phyloP scores from a whole-genome alignment of 495 filamentous ascomycete species.

The Beverwykella pulmonaria region DNA sequence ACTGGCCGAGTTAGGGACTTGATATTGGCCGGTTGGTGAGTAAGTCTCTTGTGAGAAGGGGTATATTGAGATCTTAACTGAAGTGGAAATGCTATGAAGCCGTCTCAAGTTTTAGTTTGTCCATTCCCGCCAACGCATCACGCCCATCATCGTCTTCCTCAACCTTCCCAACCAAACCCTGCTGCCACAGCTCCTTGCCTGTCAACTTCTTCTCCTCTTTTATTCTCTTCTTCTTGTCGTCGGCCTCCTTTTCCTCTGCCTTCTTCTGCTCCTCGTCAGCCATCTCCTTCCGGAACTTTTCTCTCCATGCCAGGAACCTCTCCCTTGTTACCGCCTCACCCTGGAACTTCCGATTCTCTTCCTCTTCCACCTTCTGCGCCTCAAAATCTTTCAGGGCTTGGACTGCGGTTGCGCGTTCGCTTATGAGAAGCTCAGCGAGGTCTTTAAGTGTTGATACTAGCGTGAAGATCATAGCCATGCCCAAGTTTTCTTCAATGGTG shows the following conservation, averaged over 20 bases:
- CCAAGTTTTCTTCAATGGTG: conserved; percentile 83
- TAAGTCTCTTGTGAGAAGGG: neutral
- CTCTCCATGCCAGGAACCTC: conserved; percentile 81
- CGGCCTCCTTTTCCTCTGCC: conserved; percentile 71
- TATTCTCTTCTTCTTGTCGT: conserved; percentile 69
- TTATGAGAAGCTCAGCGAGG: conserved; percentile 75
- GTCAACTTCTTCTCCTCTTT: conserved; percentile 73
- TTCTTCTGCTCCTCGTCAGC: conserved; percentile 65
- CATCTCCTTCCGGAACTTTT: conserved; percentile 75
- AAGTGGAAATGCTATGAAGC: conserved; percentile 2
- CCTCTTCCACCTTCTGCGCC: conserved; percentile 73
- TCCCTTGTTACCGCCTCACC: conserved; percentile 84
- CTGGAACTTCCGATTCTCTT: conserved; percentile 95
- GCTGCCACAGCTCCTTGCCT: conserved; percentile 83
- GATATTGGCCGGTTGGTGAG: neutral
- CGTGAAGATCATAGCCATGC: conserved; percentile 98
- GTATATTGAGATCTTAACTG: conserved; percentile 12
- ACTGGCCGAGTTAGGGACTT: no score
- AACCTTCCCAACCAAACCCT: conserved; percentile 71
- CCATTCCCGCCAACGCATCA: conserved; percentile 59
- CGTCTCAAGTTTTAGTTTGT: conserved; percentile 68
- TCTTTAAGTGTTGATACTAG: conserved; percentile 87
- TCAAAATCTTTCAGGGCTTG: conserved; percentile 65
- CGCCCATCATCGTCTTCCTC: conserved; percentile 72
- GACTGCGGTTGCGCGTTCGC: conserved; percentile 65